These are phyloP conservation scores for Starmerella stellata DNA, from an alignment of 805 yeast genomes.

Conservation along the genomic window DNA sequence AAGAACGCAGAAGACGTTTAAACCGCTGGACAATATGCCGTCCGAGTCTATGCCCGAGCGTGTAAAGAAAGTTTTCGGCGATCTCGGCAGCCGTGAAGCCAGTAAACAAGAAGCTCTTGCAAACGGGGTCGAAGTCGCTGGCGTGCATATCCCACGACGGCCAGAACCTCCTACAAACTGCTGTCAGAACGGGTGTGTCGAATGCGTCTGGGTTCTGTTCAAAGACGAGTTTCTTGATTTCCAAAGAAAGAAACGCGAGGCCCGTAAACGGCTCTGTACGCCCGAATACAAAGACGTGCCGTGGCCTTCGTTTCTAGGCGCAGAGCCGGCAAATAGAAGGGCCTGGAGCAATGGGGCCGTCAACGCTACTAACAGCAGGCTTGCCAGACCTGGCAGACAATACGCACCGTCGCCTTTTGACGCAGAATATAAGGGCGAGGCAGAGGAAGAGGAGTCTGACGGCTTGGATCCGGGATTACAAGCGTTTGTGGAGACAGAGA, in stretches of 20 bases:
- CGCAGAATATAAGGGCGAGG: neutral
- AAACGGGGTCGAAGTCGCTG: conserved; percentile 30
- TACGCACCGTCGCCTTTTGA: conserved; percentile 14
- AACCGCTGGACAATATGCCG: conserved; percentile 11
- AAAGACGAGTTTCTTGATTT: conserved; percentile 78
- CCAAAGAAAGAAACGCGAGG: conserved; percentile 46
- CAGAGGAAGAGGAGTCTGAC: conserved; percentile 15
- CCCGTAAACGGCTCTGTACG: conserved; percentile 18
- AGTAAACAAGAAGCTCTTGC: conserved; percentile 21
- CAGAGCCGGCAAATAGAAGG: conserved; percentile 22
- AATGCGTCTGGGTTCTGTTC: conserved; percentile 91
- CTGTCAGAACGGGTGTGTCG: conserved; percentile 92
- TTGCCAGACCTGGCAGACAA: too few species aligned
- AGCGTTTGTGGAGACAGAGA: conserved; percentile 73
- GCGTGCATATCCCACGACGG: conserved; percentile 60
- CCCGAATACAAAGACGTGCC: conserved; percentile 24
- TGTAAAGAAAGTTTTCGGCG: conserved; percentile 21
- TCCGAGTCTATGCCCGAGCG: conserved; percentile 16
- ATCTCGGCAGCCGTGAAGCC: conserved; percentile 21
- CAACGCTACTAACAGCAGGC: too few species aligned
- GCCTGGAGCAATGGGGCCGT: too few species aligned
- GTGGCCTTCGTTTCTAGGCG: conserved; percentile 53
- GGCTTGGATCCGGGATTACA: conserved; percentile 56
- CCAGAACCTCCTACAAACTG: conserved; percentile 90
- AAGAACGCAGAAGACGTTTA: conserved; percentile 12